Evolutionary conservation across 108 stramenopile genomes (phyloP).

Genomic region (Stephanodiscus triporus): DNA sequence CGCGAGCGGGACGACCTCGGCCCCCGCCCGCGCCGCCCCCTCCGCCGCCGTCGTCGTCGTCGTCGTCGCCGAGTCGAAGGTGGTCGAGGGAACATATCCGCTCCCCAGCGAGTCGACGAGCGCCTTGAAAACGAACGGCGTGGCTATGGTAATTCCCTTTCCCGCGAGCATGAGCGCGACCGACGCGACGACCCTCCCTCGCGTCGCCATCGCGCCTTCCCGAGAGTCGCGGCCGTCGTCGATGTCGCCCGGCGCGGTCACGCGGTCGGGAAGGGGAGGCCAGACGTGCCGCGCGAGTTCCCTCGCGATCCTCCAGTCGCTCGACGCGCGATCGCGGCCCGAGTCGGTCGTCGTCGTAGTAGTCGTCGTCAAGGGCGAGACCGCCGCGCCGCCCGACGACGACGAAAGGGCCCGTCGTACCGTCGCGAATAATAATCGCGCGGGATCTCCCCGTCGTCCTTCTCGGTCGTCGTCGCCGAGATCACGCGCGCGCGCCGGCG

Average conservation of each 20-base stretch:
- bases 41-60: too few species aligned
- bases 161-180: constrained; percentile 89
- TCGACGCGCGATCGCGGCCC: background rate
- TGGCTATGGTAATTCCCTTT: constrained; percentile 93
- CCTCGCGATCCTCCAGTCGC: constrained; percentile 33
- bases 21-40: too few species aligned
- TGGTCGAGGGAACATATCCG: background rate
- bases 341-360: background rate
- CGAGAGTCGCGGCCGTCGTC: constrained; percentile 3
- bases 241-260: too few species aligned
- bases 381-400: too few species aligned
- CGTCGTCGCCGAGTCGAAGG: background rate
- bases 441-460: too few species aligned
- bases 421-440: too few species aligned
- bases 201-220: constrained; percentile 34
- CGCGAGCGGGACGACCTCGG: background rate
- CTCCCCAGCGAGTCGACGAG: constrained; percentile 82
- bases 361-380: background rate
- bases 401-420: too few species aligned
- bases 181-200: constrained; percentile 75
- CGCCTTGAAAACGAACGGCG: constrained; percentile 95
- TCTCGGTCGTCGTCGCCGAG: too few species aligned
- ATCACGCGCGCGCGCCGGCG: background rate
- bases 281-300: constrained; percentile 41
- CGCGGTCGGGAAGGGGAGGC: constrained; percentile 23